Percentiles rank a stretch among this genome's conserved stretches.
phyloP scores from a whole-genome alignment of 202 grass and related monocot genomes.

The Dendrocalamus latiflorus region DNA sequence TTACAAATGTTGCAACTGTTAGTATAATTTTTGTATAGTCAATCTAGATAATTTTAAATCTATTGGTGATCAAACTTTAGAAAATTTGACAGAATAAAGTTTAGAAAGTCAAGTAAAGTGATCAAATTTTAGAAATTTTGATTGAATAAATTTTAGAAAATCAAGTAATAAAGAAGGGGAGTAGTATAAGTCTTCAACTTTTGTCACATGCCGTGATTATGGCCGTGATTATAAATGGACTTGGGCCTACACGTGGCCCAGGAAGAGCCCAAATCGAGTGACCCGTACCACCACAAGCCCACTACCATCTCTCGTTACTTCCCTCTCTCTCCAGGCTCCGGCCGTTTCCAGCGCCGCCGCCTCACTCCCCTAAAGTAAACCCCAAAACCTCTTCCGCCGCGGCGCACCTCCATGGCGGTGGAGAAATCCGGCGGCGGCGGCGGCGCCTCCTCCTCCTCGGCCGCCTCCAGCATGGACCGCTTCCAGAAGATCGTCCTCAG shows the following conservation, averaged over 20 bases:
- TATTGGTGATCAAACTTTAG: too few relatives aligned
- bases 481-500: slow-evolving; percentile 81
- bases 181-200: not conserved
- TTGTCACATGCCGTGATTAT: not conserved
- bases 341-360: not conserved
- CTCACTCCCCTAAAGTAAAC: slow-evolving; percentile 11
- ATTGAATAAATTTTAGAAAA: too few relatives aligned
- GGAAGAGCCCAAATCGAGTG: too few relatives aligned
- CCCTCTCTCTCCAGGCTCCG: not conserved
- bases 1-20: not conserved
- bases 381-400: not conserved
- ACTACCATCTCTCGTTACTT: too few relatives aligned
- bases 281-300: not conserved
- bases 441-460: slow-evolving; percentile 15
- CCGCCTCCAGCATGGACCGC: slow-evolving; percentile 37
- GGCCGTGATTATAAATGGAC: not conserved
- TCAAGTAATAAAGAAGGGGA: too few relatives aligned
- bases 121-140: too few relatives aligned
- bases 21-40: too few relatives aligned
- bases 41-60: too few relatives aligned
- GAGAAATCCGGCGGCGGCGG: slow-evolving; percentile 34
- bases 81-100: too few relatives aligned
- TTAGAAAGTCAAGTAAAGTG: too few relatives aligned
- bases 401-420: slow-evolving; percentile 40
- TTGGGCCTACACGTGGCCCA: not conserved